phyloP scores from a whole-genome alignment of 1,284 basidiomycete genomes.

The Sporisorium reilianum region DNA sequence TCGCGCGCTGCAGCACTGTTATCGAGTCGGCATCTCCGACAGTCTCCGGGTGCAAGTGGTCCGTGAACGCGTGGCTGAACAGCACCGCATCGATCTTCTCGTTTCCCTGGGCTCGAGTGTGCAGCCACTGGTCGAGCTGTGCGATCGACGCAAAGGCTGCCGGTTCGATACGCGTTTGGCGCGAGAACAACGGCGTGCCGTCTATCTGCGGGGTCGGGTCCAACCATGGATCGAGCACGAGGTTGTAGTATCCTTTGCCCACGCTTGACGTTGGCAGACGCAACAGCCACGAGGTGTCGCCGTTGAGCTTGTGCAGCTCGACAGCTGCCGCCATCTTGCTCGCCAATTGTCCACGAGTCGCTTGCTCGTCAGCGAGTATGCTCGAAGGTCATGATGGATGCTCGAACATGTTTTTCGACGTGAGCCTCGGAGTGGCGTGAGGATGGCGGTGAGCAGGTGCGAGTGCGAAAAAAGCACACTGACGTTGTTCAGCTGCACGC shows the following conservation, averaged over 20 bases:
- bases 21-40: conserved; percentile 19
- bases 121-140: conserved; percentile 33
- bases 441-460: neutral
- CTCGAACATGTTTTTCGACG: neutral
- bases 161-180: conserved; percentile 35
- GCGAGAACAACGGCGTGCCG: conserved; percentile 32
- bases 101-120: neutral
- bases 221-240: conserved; percentile 46
- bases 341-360: neutral
- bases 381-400: neutral
- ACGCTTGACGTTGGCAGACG: conserved; percentile 13
- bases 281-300: conserved; percentile 47
- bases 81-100: conserved; percentile 35
- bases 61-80: conserved; percentile 41
- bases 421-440: neutral
- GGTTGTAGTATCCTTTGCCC: conserved; percentile 19
- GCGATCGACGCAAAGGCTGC: conserved; percentile 35
- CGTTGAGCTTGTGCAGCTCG: conserved; percentile 48
- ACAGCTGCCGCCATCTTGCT: conserved; percentile 22
- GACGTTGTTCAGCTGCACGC: conserved; percentile 10
- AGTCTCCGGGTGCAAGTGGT: conserved; percentile 43
- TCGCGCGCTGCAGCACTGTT: conserved; percentile 14
- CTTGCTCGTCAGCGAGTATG: neutral
- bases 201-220: conserved; percentile 42
- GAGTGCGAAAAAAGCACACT: neutral